Base-by-base conservation (phyloP, 129 eudicot species). In the Silybum marianum region DNA sequence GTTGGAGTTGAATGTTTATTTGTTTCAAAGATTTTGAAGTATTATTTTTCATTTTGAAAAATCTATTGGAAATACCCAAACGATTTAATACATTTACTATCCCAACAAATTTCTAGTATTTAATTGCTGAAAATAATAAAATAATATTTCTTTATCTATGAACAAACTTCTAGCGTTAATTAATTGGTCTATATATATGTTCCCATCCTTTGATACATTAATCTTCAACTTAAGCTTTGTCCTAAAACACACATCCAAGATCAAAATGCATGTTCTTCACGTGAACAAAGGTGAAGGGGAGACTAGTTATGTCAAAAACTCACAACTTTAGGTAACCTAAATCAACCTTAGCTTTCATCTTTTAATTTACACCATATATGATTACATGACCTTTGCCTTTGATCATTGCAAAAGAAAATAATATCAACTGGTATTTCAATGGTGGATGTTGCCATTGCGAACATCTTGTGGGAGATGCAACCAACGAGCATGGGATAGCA, bases 201-300 rank as follows among this genome's bases (percentile, higher is more conserved):
- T 38, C 42, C 42, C 42, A 38, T 38, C 9, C 42, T 38, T 38
- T 7, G 9, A 38, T 1, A 38, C 42, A 34, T 5, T 38, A 38
- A 38, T 16, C 62, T 10, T 51, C 62, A 51, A 51, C 62, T 51
- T 51, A 51, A 14, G 19, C 62, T 51, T 4, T 51, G 14, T 51
- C 14, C 5, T 4, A 11, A 13, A 39, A 36, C 42, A 73, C 3
- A 73, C 26, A 81, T 42, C 21, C 13, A 46, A 4, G 58, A 51
- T 74, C 80, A 38, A 38, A 38, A 44, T 86, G 84, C 84, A 82
- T 81, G 79, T 82, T 67, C 88, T 88, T 77, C 97, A 89, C 82
- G 89, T 91, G 97, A 91, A 91, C 84, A 72, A 75, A 82, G 97
- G 97, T 71, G 73, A 74, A 71, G 97, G 89, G 16, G 88, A 89